Evolutionary conservation across 495 filamentous ascomycete genomes (phyloP).

Genomic region (Lasiosphaeris hirsuta): DNA sequence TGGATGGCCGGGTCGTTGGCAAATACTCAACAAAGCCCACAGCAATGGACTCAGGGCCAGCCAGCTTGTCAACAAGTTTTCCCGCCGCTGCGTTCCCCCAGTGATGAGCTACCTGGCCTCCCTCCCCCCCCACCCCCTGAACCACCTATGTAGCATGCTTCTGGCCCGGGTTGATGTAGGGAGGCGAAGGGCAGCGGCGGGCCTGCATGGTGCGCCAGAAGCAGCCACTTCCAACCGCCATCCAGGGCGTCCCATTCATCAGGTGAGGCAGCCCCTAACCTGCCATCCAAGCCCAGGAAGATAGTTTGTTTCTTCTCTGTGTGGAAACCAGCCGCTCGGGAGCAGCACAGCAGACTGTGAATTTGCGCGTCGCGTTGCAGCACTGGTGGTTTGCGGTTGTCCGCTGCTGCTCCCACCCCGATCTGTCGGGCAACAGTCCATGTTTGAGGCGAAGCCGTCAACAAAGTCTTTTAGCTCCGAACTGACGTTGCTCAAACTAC

Average conservation of each 20-base stretch:
- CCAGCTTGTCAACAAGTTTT: neutral
- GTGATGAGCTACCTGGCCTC: too few species aligned
- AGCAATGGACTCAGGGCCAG: neutral
- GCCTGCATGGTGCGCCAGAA: neutral
- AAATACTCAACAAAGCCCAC: neutral
- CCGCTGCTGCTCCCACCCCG: neutral
- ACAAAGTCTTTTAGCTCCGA: conserved; percentile 13
- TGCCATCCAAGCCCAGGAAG: conserved; percentile 7
- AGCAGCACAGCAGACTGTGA: conserved; percentile 25
- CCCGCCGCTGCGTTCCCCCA: neutral
- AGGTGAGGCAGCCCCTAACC: conserved; percentile 7
- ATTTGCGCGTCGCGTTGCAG: conserved; percentile 13
- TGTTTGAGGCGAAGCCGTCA: conserved; percentile 7
- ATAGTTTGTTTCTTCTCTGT: conserved; percentile 7
- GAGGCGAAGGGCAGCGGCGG: too few species aligned
- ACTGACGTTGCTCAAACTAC: conserved; percentile 26
- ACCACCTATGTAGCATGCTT: too few species aligned
- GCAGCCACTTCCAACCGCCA: neutral
- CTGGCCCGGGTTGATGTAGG: too few species aligned
- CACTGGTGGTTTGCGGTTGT: neutral
- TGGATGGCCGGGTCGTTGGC: too few species aligned
- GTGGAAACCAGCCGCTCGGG: conserved; percentile 30
- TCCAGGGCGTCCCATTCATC: neutral
- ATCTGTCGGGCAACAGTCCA: neutral
- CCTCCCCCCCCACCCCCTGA: too few species aligned